A percentile compares a stretch with the other conserved stretches of the same genome.
Evolutionary conservation across 495 filamentous ascomycete genomes (phyloP).

Genomic region (Penicillium paradoxum): DNA sequence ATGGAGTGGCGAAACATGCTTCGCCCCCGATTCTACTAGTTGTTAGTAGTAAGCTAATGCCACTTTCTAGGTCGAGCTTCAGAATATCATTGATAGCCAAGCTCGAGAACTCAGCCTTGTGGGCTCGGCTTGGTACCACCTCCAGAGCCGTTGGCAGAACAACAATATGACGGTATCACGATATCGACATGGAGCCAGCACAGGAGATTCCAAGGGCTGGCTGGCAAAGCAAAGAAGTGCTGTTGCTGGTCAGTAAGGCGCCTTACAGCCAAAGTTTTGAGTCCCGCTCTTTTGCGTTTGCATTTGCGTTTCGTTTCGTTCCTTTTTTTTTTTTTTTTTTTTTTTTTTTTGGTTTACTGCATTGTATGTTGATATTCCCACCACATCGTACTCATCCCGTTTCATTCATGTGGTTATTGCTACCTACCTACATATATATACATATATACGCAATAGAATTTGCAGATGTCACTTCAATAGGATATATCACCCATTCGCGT

Average conservation of each 20-base stretch:
- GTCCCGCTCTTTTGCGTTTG: background rate
- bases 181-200: conserved; percentile 49
- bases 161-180: conserved; percentile 66
- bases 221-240: conserved; percentile 79
- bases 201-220: conserved; percentile 83
- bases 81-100: conserved; percentile 64
- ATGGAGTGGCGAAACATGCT: background rate
- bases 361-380: conserved; percentile 5
- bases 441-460: conserved; percentile 3
- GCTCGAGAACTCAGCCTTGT: conserved; percentile 77
- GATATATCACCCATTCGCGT: background rate
- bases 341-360: background rate
- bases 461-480: background rate
- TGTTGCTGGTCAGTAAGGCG: conserved; percentile 46
- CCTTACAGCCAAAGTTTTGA: background rate
- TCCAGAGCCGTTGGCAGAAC: conserved; percentile 77
- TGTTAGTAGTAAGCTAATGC: conserved; percentile 12
- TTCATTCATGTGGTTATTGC: conserved; percentile 4
- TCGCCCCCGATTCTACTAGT: background rate
- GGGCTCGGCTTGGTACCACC: conserved; percentile 86
- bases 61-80: conserved; percentile 45
- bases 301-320: background rate
- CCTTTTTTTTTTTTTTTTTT: too few relatives aligned
- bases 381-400: conserved; percentile 9
- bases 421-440: background rate